phyloP scores from a whole-genome alignment of 2,329 filamentous ascomycete genomes.

The Erysiphe pulchra region DNA sequence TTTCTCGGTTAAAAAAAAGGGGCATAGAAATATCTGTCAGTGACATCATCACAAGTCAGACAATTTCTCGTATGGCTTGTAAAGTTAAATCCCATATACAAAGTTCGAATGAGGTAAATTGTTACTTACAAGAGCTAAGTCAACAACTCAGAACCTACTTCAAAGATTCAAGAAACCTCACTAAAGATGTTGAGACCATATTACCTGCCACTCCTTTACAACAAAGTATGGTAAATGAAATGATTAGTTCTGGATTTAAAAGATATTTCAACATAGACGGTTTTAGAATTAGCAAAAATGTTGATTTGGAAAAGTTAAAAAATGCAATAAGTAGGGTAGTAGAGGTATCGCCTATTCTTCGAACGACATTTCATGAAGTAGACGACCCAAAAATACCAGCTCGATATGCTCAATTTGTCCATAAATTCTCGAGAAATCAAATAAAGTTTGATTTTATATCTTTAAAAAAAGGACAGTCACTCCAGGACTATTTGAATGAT shows the following conservation, averaged over 20 bases:
- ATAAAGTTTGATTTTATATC: not conserved
- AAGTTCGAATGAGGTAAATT: not conserved
- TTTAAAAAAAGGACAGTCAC: not conserved
- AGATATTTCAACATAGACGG: slow-evolving; percentile 75
- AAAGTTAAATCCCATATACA: slow-evolving; percentile 2
- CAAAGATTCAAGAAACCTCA: slow-evolving; percentile 12
- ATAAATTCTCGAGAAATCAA: slow-evolving; percentile 3
- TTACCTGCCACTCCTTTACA: slow-evolving; percentile 63
- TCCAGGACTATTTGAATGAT: slow-evolving; percentile 15
- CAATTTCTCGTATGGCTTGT: slow-evolving; percentile 31
- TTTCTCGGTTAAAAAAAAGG: slow-evolving; percentile 37
- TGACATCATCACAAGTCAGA: slow-evolving; percentile 47
- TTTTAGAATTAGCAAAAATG: slow-evolving; percentile 27
- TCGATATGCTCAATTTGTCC: slow-evolving; percentile 30
- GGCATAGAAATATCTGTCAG: slow-evolving; percentile 42
- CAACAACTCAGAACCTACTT: slow-evolving; percentile 17
- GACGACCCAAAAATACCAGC: slow-evolving; percentile 29
- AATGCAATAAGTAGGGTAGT: slow-evolving; percentile 37
- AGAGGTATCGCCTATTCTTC: slow-evolving; percentile 38
- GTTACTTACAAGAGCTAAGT: slow-evolving; percentile 6
- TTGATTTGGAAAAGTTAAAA: slow-evolving; percentile 30
- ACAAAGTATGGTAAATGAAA: slow-evolving; percentile 64
- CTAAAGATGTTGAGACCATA: slow-evolving; percentile 26
- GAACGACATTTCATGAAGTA: slow-evolving; percentile 46
- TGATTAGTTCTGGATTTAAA: slow-evolving; percentile 46